Percentiles rank a stretch among this genome's conserved stretches.
Evolutionary conservation across 2,329 filamentous ascomycete species (phyloP).

Genomic region (Diplodia seriata): DNA sequence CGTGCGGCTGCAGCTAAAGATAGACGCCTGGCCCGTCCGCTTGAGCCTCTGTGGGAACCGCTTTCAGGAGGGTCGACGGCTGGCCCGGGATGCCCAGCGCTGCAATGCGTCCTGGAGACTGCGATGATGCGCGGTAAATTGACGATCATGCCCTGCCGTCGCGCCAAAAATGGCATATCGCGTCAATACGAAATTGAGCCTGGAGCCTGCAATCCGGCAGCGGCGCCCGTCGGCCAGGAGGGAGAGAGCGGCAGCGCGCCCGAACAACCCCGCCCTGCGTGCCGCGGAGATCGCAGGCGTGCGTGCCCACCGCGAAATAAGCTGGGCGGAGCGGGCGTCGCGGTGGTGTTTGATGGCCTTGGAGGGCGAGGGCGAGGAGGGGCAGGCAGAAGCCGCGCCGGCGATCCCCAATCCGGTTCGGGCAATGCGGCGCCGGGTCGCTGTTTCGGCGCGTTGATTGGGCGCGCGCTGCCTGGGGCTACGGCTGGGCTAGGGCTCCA

Average conservation of each 20-base stretch:
- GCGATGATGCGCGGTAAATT: slow-evolving; percentile 29
- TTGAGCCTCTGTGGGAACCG: slow-evolving; percentile 22
- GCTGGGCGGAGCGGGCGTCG: slow-evolving; percentile 24
- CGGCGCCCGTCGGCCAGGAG: neutral
- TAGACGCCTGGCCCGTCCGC: slow-evolving; percentile 25
- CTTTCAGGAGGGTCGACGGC: slow-evolving; percentile 14
- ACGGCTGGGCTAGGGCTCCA: slow-evolving; percentile 9
- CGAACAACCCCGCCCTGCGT: slow-evolving; percentile 9
- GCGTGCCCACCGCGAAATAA: neutral
- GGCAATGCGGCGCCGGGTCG: slow-evolving; percentile 8
- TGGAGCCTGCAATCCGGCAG: neutral
- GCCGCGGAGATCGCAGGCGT: slow-evolving; percentile 14
- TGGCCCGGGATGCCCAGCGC: slow-evolving; percentile 16
- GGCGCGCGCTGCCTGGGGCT: slow-evolving; percentile 2
- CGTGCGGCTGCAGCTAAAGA: slow-evolving; percentile 10
- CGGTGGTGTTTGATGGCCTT: slow-evolving; percentile 17
- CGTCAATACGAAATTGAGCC: slow-evolving; percentile 14
- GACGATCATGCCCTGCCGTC: slow-evolving; percentile 22
- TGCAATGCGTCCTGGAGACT: slow-evolving; percentile 14
- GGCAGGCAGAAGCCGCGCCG: slow-evolving; percentile 5
- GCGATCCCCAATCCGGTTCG: slow-evolving; percentile 16
- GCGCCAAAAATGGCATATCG: slow-evolving; percentile 18
- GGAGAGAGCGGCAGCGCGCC: neutral
- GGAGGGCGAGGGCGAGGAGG: neutral
- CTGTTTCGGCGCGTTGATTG: slow-evolving; percentile 20